Evolutionary conservation across 176 grass and related monocot genomes (phyloP).

Genomic region (Tillandsia leiboldiana): DNA sequence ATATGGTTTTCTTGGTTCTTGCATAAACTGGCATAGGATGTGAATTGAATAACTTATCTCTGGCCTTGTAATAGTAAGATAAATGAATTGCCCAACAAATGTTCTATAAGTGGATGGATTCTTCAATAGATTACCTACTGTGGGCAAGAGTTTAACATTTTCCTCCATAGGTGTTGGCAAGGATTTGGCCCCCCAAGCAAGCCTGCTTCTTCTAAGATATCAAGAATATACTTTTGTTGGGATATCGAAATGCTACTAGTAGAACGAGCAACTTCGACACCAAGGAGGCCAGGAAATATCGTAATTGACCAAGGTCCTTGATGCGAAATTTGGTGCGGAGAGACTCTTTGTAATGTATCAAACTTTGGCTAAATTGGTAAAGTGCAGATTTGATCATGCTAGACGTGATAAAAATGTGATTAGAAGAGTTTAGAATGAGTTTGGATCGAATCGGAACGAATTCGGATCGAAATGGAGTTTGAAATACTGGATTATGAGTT

Average conservation of each 20-base stretch:
- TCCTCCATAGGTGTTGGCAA: constrained; percentile 2
- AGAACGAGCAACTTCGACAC: constrained; percentile 4
- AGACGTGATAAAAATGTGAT: neutral
- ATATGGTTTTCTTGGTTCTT: neutral
- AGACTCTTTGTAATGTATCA: neutral
- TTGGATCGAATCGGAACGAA: too few relatives aligned
- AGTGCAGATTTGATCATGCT: neutral
- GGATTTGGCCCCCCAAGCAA: neutral
- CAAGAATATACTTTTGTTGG: constrained; percentile 13
- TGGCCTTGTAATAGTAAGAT: constrained; percentile 7
- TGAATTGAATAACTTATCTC: constrained; percentile 1
- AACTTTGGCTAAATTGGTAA: neutral
- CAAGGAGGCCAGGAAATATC: neutral
- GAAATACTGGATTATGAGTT: too few relatives aligned
- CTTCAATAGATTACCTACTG: neutral
- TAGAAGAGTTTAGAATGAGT: too few relatives aligned
- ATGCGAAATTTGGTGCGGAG: neutral
- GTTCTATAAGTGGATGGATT: constrained; percentile 4
- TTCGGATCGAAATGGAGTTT: too few relatives aligned
- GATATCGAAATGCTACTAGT: neutral
- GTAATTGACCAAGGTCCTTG: neutral
- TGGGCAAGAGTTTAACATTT: neutral
- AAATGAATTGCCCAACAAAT: constrained; percentile 12
- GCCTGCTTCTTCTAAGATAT: constrained; percentile 4
- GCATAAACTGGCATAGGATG: constrained; percentile 7